phyloP scores from a whole-genome alignment of 2,329 filamentous ascomycete genomes.

The Xylariomycetidae sp. region DNA sequence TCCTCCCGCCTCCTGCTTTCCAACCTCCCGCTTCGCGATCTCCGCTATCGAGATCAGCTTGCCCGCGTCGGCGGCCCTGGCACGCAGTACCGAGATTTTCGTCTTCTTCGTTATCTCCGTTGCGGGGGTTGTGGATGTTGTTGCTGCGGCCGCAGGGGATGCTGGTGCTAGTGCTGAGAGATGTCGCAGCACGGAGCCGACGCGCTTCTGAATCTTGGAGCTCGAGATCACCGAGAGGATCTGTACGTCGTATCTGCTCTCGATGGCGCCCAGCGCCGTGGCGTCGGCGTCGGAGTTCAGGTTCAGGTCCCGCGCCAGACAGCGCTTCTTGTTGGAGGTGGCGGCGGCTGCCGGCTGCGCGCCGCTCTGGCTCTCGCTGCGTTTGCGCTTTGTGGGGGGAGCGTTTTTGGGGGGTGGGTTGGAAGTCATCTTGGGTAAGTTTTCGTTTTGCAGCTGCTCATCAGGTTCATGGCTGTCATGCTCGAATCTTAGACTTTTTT shows the following conservation, averaged over 20 bases:
- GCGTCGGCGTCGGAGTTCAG: conserved; percentile 32
- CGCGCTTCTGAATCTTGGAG: conserved; percentile 53
- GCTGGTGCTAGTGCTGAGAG: conserved; percentile 29
- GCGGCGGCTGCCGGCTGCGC: conserved; percentile 2
- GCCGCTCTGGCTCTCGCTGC: conserved; percentile 13
- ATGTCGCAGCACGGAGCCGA: conserved; percentile 40
- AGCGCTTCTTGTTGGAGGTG: conserved; percentile 17
- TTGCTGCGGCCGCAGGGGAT: too few species aligned
- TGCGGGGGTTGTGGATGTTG: conserved; percentile 14
- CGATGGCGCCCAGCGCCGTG: conserved; percentile 38
- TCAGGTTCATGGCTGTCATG: too few species aligned
- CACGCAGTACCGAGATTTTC: conserved; percentile 41
- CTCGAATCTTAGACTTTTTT: too few species aligned
- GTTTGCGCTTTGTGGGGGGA: conserved; percentile 25
- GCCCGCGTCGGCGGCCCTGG: conserved; percentile 45
- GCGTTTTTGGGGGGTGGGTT: too few species aligned
- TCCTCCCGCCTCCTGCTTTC: conserved; percentile 27
- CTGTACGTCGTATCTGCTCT: conserved; percentile 44
- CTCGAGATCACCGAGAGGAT: conserved; percentile 54
- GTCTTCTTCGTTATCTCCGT: conserved; percentile 21
- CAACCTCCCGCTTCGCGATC: conserved; percentile 56
- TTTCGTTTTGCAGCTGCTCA: too few species aligned
- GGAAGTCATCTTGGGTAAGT: too few species aligned
- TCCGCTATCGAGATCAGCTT: conserved; percentile 68
- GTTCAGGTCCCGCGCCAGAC: conserved; percentile 18